Percentiles rank a stretch among this genome's conserved stretches.
Evolutionary conservation across 495 filamentous ascomycete genomes (phyloP).

Genomic region (Cudoniella acicularis): DNA sequence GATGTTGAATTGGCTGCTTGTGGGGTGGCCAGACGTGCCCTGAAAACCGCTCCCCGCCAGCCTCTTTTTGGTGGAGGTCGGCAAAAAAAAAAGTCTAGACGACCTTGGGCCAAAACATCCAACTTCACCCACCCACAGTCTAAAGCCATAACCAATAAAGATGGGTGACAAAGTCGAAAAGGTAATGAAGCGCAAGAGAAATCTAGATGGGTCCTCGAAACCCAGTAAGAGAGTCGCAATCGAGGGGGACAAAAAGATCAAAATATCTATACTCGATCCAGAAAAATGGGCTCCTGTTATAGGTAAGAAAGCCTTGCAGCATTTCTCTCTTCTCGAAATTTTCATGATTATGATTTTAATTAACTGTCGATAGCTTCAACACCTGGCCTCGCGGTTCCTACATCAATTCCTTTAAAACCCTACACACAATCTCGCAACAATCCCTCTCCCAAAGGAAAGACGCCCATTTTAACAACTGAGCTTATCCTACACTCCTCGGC

Average conservation of each 20-base stretch:
- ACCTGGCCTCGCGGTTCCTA: constrained; percentile 59
- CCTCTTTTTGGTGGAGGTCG: constrained; percentile 4
- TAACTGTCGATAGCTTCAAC: constrained; percentile 52
- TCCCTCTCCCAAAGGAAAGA: constrained; percentile 37
- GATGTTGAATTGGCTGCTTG: not conserved
- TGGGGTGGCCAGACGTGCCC: not conserved
- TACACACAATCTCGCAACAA: constrained; percentile 55
- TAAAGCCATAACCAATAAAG: not conserved
- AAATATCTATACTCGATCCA: constrained; percentile 53
- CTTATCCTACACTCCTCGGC: constrained; percentile 72
- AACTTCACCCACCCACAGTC: not conserved
- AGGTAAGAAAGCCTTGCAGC: constrained; percentile 39
- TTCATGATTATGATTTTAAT: not conserved
- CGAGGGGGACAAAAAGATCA: constrained; percentile 48
- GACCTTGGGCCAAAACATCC: not conserved
- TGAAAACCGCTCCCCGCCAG: not conserved
- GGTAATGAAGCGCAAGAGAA: constrained; percentile 73
- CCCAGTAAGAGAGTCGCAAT: constrained; percentile 64
- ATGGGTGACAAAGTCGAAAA: constrained; percentile 46
- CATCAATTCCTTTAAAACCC: constrained; percentile 54
- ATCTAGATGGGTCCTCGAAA: constrained; percentile 46
- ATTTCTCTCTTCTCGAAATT: constrained; percentile 1
- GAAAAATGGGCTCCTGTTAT: constrained; percentile 60
- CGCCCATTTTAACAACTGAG: constrained; percentile 47
- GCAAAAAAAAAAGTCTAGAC: constrained; percentile 12